Conservation (phyloP, 73 alveolate genomes). For the Tetrahymena thermophila region DNA sequence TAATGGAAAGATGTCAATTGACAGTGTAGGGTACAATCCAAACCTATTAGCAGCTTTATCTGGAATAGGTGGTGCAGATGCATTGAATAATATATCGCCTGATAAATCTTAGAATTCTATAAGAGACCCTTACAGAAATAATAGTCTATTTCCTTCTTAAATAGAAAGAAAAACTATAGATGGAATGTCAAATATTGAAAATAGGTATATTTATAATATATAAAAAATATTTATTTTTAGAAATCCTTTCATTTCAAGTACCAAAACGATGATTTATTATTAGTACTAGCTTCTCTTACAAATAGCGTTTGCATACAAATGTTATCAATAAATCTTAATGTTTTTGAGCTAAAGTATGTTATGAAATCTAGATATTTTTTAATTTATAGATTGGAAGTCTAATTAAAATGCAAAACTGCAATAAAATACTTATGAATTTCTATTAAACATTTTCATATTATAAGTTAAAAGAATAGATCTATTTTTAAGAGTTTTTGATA, state of each 20-base stretch:
- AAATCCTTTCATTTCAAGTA: background rate
- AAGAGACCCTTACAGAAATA: background rate
- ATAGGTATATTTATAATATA: background rate
- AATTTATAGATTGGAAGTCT: too few species aligned
- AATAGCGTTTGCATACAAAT: background rate
- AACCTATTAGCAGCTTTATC: background rate
- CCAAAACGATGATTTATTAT: background rate
- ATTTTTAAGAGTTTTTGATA: too few species aligned
- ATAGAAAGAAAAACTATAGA: background rate
- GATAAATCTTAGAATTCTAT: background rate
- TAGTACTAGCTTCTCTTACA: background rate
- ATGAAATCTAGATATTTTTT: too few species aligned
- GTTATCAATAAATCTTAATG: background rate
- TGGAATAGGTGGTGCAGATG: background rate
- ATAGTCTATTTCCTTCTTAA: background rate
- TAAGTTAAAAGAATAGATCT: too few species aligned
- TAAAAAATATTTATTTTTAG: too few species aligned
- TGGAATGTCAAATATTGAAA: background rate
- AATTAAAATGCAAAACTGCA: too few species aligned
- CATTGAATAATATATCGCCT: background rate
- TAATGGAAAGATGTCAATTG: background rate
- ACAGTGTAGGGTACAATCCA: background rate
- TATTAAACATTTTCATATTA: too few species aligned
- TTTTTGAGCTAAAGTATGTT: background rate
- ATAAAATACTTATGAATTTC: too few species aligned